Percentiles rank a stretch among this genome's conserved stretches.
phyloP scores from a whole-genome alignment of 495 filamentous ascomycete genomes.

The Penicillium antarcticum region DNA sequence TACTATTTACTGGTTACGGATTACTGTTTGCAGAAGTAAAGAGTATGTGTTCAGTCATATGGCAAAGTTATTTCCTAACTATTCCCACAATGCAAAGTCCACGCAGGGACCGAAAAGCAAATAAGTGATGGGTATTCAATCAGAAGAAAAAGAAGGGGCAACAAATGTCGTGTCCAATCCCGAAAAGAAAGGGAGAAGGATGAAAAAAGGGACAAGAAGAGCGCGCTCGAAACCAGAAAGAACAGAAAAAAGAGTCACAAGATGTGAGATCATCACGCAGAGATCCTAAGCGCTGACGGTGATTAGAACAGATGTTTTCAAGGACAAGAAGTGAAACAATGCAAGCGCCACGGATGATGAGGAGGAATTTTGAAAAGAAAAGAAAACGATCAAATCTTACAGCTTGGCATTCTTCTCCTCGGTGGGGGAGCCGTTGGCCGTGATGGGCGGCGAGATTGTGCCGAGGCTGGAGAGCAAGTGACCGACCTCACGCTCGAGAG shows the following conservation, averaged over 20 bases:
- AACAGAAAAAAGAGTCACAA: conserved; percentile 11
- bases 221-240: conserved; percentile 31
- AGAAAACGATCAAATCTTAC: conserved; percentile 27
- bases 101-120: conserved; percentile 6
- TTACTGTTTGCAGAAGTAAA: background rate
- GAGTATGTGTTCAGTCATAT: conserved; percentile 4
- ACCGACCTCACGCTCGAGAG: conserved; percentile 52
- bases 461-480: conserved; percentile 44
- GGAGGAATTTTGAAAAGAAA: conserved; percentile 3
- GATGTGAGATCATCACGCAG: conserved; percentile 16
- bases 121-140: conserved; percentile 23
- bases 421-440: conserved; percentile 23
- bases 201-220: conserved; percentile 14
- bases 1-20: too few species aligned
- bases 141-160: conserved; percentile 10
- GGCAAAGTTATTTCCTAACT: conserved; percentile 1
- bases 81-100: conserved; percentile 12
- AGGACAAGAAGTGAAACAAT: background rate
- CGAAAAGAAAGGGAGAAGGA: conserved; percentile 14
- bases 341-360: background rate
- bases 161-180: conserved; percentile 14
- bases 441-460: conserved; percentile 21
- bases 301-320: conserved; percentile 9
- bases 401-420: conserved; percentile 43
- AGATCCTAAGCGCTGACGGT: conserved; percentile 13